A percentile compares a stretch with the other conserved stretches of the same genome.
Conservation (phyloP, 441 rosid genomes). For the Kokia cookei region DNA sequence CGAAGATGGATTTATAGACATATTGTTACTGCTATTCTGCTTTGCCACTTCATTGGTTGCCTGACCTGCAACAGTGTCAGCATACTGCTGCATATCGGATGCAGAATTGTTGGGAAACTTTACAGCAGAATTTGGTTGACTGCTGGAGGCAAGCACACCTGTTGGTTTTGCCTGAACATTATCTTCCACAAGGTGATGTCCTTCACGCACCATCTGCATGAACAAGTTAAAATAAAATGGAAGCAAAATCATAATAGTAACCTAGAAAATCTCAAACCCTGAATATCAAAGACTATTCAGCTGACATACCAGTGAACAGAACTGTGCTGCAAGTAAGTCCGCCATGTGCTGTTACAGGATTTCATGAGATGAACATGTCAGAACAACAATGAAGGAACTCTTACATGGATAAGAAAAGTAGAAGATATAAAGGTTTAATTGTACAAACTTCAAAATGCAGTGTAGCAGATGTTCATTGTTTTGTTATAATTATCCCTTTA, state of each 20-base stretch:
- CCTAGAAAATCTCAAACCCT: neutral
- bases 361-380: conserved; percentile 25
- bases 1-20: conserved; percentile 45
- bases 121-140: conserved; percentile 46
- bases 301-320: conserved; percentile 65
- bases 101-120: conserved; percentile 46
- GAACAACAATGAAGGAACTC: conserved; percentile 9
- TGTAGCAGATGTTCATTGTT: neutral
- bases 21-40: conserved; percentile 45
- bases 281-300: neutral
- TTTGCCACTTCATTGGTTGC: conserved; percentile 44
- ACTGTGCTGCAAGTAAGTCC: conserved; percentile 82
- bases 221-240: conserved; percentile 15
- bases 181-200: conserved; percentile 45
- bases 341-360: conserved; percentile 64
- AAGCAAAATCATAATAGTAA: conserved; percentile 1
- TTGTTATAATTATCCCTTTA: neutral
- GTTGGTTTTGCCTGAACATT: conserved; percentile 11
- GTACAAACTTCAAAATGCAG: neutral
- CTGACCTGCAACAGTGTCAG: conserved; percentile 56
- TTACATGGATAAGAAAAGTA: conserved; percentile 5
- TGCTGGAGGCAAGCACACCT: conserved; percentile 40
- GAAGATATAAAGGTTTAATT: neutral
- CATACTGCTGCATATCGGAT: conserved; percentile 55
- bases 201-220: conserved; percentile 78